Percentiles rank a stretch among this genome's conserved stretches.
These are phyloP conservation scores for Suillus subluteus DNA, from an alignment of 768 basidiomycete species.

Conservation along the genomic window DNA sequence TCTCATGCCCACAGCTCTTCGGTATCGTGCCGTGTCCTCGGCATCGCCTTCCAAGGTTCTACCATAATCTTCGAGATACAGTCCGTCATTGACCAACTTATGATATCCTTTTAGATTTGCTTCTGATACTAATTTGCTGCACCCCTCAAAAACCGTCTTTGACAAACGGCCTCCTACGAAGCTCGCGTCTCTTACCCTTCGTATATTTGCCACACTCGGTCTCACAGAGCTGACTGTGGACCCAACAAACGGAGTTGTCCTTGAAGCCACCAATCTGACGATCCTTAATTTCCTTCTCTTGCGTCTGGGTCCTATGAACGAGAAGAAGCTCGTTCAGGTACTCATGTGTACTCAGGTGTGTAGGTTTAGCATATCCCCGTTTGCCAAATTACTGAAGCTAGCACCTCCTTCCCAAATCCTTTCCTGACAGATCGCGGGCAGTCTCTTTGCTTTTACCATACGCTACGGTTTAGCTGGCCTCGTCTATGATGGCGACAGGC, in stretches of 20 bases:
- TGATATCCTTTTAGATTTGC: constrained; percentile 62
- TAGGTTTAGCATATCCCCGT: constrained; percentile 5
- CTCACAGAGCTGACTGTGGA: constrained; percentile 67
- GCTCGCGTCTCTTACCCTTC: constrained; percentile 58
- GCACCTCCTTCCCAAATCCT: constrained; percentile 9
- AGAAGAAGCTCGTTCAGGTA: constrained; percentile 74
- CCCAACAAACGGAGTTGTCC: constrained; percentile 57
- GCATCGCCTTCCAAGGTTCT: constrained; percentile 87
- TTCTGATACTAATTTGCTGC: constrained; percentile 69
- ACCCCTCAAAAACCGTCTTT: constrained; percentile 75
- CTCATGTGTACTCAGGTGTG: constrained; percentile 77
- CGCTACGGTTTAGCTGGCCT: constrained; percentile 89
- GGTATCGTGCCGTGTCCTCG: constrained; percentile 92
- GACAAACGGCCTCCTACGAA: constrained; percentile 52
- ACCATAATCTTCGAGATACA: not conserved
- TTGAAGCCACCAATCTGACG: constrained; percentile 85
- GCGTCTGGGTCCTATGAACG: constrained; percentile 81
- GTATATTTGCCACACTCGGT: constrained; percentile 61
- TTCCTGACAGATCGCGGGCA: constrained; percentile 63
- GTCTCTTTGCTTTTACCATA: constrained; percentile 79
- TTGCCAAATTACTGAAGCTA: constrained; percentile 10
- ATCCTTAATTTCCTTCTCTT: constrained; percentile 87
- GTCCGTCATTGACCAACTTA: not conserved
- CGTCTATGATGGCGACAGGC: constrained; percentile 90
- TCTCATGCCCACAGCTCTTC: constrained; percentile 94